These are phyloP conservation scores for Candida palmyrensis DNA, from an alignment of 805 yeast genomes.

Conservation along the genomic window DNA sequence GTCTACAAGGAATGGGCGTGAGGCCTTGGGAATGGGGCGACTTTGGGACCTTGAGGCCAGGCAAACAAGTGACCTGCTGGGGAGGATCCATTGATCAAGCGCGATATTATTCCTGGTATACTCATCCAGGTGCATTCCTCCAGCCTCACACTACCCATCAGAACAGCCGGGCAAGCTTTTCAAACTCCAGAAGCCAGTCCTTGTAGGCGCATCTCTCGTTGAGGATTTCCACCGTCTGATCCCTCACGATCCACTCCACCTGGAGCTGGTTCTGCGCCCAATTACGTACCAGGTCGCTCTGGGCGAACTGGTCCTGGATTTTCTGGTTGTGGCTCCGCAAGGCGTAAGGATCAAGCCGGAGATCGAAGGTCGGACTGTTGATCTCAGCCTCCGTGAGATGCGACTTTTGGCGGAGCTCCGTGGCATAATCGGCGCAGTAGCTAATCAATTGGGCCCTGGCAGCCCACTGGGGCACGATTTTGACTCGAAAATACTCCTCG, in stretches of 20 bases:
- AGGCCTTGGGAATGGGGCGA: no score
- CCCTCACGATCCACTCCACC: constrained; percentile 29
- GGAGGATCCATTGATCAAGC: no score
- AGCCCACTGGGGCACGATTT: constrained; percentile 33
- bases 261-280: constrained; percentile 33
- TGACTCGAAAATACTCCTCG: constrained; percentile 19
- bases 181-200: constrained; percentile 31
- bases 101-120: no score
- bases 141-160: no score
- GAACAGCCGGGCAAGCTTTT: no score
- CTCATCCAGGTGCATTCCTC: no score
- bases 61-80: no score
- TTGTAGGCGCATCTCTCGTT: constrained; percentile 32
- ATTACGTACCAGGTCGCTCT: constrained; percentile 24
- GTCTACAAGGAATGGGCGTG: no score
- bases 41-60: no score
- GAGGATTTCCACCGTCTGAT: constrained; percentile 26
- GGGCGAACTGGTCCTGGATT: constrained; percentile 17
- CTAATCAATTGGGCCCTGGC: constrained; percentile 23
- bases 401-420: constrained; percentile 14
- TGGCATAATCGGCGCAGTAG: constrained; percentile 27
- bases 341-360: constrained; percentile 38
- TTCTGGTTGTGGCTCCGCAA: constrained; percentile 15
- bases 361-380: constrained; percentile 14
- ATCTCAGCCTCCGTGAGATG: constrained; percentile 2